Evolutionary conservation across 1,284 basidiomycete genomes (phyloP).

Genomic region (Melampsora americana): DNA sequence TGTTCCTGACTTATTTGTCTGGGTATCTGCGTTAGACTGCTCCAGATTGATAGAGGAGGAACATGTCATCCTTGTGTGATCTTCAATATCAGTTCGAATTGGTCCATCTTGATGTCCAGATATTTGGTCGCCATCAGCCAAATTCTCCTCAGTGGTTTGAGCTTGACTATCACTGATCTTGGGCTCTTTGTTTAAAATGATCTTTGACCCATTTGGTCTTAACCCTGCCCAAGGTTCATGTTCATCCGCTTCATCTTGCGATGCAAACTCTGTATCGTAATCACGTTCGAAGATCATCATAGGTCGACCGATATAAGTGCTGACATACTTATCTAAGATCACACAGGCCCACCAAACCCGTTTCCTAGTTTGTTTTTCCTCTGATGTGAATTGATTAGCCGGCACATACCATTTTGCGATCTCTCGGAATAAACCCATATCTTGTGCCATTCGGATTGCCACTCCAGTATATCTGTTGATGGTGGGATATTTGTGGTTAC

Average conservation of each 20-base stretch:
- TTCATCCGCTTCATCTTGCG: conserved; percentile 61
- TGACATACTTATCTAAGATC: conserved; percentile 66
- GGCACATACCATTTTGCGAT: conserved; percentile 69
- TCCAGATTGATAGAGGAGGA: neutral
- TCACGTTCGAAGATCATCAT: conserved; percentile 74
- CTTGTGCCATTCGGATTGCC: conserved; percentile 66
- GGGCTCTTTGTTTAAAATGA: conserved; percentile 44
- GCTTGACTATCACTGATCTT: conserved; percentile 37
- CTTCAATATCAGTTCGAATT: too few relatives aligned
- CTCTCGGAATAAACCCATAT: conserved; percentile 75
- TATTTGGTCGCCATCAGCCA: conserved; percentile 45
- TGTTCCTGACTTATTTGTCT: conserved; percentile 52
- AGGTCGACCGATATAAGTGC: conserved; percentile 74
- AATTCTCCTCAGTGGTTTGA: conserved; percentile 8
- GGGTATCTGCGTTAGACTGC: neutral
- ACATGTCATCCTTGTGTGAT: too few relatives aligned
- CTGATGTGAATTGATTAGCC: conserved; percentile 63
- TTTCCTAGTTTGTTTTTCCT: conserved; percentile 69
- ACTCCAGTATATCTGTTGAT: conserved; percentile 42
- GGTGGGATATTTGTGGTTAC: conserved; percentile 48
- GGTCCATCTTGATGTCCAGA: neutral
- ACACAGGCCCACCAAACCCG: conserved; percentile 78
- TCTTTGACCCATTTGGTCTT: conserved; percentile 50
- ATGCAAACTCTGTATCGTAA: conserved; percentile 71
- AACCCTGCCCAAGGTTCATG: conserved; percentile 51